A percentile compares a stretch with the other conserved stretches of the same genome.
These are phyloP conservation scores for Metschnikowia koreensis DNA, from an alignment of 805 yeast species.

Conservation along the genomic window DNA sequence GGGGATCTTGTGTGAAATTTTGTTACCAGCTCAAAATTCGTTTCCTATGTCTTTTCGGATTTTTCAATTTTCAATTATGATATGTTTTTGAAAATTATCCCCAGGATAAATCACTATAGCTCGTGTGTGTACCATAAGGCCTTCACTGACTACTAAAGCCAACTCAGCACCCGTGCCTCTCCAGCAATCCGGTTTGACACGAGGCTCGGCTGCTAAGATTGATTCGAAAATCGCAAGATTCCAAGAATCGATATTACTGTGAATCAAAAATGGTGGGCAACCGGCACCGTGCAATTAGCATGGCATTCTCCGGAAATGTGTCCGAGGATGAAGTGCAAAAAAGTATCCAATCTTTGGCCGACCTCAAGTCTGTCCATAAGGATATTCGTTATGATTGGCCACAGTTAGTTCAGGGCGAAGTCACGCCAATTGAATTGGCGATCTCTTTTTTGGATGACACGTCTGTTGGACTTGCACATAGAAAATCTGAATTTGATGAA, in stretches of 20 bases:
- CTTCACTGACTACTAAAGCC: not conserved
- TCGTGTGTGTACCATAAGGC: not conserved
- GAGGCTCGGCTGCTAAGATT: constrained; percentile 1
- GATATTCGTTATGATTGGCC: constrained; percentile 46
- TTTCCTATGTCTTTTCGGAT: too few relatives aligned
- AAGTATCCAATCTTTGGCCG: constrained; percentile 24
- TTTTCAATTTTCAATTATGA: too few relatives aligned
- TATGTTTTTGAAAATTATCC: too few relatives aligned
- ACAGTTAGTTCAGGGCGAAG: constrained; percentile 39
- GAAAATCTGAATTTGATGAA: constrained; percentile 61
- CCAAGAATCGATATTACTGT: not conserved
- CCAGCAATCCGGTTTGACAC: not conserved
- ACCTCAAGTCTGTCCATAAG: constrained; percentile 35
- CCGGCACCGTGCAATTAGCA: constrained; percentile 25
- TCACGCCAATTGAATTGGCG: constrained; percentile 85
- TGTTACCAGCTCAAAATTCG: too few relatives aligned
- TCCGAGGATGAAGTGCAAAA: constrained; percentile 20
- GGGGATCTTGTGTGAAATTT: not conserved
- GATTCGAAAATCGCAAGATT: not conserved
- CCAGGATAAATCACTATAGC: not conserved
- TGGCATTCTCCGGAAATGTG: constrained; percentile 21
- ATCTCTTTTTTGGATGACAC: constrained; percentile 79
- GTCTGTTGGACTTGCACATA: constrained; percentile 86
- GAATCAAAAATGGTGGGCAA: constrained; percentile 14
- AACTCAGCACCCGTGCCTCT: constrained; percentile 1